A percentile compares a stretch with the other conserved stretches of the same genome.
phyloP scores from a whole-genome alignment of 176 grass and related monocot genomes.

The Stipa capillata region DNA sequence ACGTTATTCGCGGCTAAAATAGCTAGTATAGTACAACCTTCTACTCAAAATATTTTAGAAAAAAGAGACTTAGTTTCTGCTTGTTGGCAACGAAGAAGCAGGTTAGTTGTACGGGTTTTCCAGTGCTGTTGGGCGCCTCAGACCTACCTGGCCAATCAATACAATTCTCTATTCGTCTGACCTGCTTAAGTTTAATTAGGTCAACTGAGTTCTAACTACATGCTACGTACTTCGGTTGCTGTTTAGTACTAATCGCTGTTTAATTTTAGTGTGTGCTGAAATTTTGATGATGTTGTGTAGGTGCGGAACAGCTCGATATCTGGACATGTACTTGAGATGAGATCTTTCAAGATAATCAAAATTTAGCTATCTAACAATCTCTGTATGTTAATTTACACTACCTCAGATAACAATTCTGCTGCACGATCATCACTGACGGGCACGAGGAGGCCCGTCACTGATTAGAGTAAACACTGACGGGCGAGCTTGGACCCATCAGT shows the following conservation, averaged over 20 bases:
- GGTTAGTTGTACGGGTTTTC: slow-evolving; percentile 35
- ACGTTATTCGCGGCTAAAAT: not conserved
- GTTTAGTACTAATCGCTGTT: not conserved
- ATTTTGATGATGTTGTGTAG: not conserved
- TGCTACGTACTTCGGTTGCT: not conserved
- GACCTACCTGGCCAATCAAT: slow-evolving; percentile 27
- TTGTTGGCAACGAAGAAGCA: not conserved
- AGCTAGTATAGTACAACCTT: not conserved
- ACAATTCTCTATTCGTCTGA: not conserved
- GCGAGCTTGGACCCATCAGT: no score
- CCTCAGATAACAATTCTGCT: no score
- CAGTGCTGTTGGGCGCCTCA: slow-evolving; percentile 42
- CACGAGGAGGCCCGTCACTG: no score
- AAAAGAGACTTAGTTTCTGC: not conserved
- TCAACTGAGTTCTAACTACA: slow-evolving; percentile 15
- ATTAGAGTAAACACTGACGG: no score
- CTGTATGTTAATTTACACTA: not conserved
- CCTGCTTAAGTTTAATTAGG: not conserved
- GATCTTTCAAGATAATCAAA: not conserved
- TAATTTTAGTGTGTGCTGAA: not conserved
- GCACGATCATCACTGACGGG: no score
- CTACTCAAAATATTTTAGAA: not conserved
- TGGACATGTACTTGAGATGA: not conserved
- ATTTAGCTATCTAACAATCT: not conserved
- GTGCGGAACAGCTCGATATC: not conserved